phyloP scores from a whole-genome alignment of 768 basidiomycete species.

The Leccinum aurantiacum region DNA sequence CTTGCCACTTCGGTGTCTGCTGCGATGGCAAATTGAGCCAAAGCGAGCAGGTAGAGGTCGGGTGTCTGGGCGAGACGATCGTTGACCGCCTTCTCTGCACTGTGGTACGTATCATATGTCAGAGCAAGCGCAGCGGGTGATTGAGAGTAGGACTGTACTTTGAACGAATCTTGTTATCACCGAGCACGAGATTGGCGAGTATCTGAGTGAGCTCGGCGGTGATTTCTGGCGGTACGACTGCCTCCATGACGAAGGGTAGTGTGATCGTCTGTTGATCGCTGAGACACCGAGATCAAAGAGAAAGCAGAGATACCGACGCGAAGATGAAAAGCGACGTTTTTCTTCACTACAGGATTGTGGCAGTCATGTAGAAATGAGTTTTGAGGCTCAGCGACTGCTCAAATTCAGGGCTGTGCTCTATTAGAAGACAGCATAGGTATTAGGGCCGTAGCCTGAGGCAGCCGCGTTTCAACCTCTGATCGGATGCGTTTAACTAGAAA shows the following conservation, averaged over 20 bases:
- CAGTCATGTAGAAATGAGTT: too few relatives aligned
- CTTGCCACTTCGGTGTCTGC: conserved; percentile 80
- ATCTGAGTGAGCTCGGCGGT: conserved; percentile 79
- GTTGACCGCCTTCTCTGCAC: conserved; percentile 82
- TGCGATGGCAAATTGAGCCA: conserved; percentile 74
- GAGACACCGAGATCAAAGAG: neutral
- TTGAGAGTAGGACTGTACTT: conserved; percentile 41
- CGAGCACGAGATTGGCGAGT: conserved; percentile 79
- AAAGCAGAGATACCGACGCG: too few relatives aligned
- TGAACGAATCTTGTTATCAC: conserved; percentile 79
- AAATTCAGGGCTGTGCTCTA: too few relatives aligned
- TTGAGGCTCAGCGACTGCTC: too few relatives aligned
- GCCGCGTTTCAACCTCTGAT: too few relatives aligned
- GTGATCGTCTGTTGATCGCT: conserved; percentile 5
- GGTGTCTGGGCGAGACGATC: conserved; percentile 76
- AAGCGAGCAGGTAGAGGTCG: conserved; percentile 74
- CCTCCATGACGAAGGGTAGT: conserved; percentile 23
- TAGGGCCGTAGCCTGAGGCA: too few relatives aligned
- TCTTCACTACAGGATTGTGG: too few relatives aligned
- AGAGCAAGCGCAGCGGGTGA: neutral
- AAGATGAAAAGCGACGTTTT: too few relatives aligned
- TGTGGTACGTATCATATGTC: conserved; percentile 22
- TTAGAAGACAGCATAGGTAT: too few relatives aligned
- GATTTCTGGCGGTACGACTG: conserved; percentile 57
- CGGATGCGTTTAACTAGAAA: too few relatives aligned